Evolutionary conservation across 441 rosid species (phyloP), one percentile per base, ranked within the genome.

Genomic region (Aleurites moluccanus): DNA sequence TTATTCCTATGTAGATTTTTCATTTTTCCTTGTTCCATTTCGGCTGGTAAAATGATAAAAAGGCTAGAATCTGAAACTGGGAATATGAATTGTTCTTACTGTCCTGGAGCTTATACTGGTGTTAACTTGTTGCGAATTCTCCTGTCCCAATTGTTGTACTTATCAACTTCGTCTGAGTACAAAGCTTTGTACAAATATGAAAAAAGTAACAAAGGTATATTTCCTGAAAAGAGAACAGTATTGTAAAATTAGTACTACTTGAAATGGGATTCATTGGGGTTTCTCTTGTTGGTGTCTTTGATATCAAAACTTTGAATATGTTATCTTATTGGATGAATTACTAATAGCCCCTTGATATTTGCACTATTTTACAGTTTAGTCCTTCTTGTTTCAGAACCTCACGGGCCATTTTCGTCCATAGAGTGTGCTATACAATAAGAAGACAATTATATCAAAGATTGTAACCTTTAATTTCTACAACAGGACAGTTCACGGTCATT

Each of bases 141-240:
- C 59, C 7, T 30, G 23, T 67, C 20, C 70, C 52, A 47, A 35
- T 59, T 69, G 40, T 64, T 71, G 73, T 76, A 69, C 78, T 74
- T 72, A 73, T 76, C 45, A 65, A 71, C 77, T 73, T 21, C 33
- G 45, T n/a, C 6, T n/a, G 70, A 72, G 70, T 30, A 49, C 63
- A 57, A 71, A 69, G 69, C 72, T 67, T 74, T 86, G 86, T 86
- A 79, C 79, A 86, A 79, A 83, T 65, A 67, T 74, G 82, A 77
- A n/a, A n/a, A 20, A 73, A 80, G 67, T 47, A 77, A 63, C 80
- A 76, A 73, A 44, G 63, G 67, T 76, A 33, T 78, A 73, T 77
- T 78, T 80, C 61, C 79, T 69, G 56, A 69, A 42, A 45, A 64
- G 64, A 52, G n/a, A 69, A 78, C 67, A 59, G 66, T 76, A 69